Percentiles rank a stretch among this genome's conserved stretches.
Evolutionary conservation across 495 filamentous ascomycete species (phyloP).

Genomic region (Oidiodendron maius): DNA sequence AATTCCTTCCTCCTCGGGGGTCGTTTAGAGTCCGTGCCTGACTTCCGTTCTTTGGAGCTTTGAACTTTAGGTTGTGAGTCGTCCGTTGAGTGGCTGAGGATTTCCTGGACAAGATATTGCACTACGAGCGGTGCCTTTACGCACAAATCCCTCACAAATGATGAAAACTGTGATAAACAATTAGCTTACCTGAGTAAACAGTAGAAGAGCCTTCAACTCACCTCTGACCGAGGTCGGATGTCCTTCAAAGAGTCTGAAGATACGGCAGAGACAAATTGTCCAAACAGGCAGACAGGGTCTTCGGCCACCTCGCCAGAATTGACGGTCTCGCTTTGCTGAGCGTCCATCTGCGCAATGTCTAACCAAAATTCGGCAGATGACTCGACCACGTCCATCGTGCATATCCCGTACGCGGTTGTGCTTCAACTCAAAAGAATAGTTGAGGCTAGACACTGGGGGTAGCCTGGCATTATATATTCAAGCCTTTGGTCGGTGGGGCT

Average conservation of each 20-base stretch:
- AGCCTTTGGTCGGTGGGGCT: not conserved
- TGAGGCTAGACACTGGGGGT: not conserved
- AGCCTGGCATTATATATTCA: slow-evolving; percentile 4
- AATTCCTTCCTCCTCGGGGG: slow-evolving; percentile 1
- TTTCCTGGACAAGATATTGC: slow-evolving; percentile 13
- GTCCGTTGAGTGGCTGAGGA: slow-evolving; percentile 8
- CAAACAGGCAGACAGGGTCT: slow-evolving; percentile 8
- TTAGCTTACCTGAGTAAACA: slow-evolving; percentile 8
- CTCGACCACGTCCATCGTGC: slow-evolving; percentile 7
- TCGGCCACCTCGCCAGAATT: slow-evolving; percentile 7
- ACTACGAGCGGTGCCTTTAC: slow-evolving; percentile 8
- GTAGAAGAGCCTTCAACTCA: slow-evolving; percentile 6
- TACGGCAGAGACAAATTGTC: slow-evolving; percentile 14
- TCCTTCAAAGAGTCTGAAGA: no score
- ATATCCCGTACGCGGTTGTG: slow-evolving; percentile 6
- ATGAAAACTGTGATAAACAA: slow-evolving; percentile 9
- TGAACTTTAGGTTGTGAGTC: slow-evolving; percentile 3
- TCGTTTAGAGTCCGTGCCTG: not conserved
- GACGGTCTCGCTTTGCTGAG: slow-evolving; percentile 3
- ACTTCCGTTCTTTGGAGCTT: not conserved
- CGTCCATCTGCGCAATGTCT: slow-evolving; percentile 4
- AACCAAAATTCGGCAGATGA: slow-evolving; percentile 3
- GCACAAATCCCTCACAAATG: slow-evolving; percentile 13
- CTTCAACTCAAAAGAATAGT: not conserved
- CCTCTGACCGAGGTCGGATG: slow-evolving; percentile 9